A percentile compares a stretch with the other conserved stretches of the same genome.
phyloP scores from a whole-genome alignment of 1,284 basidiomycete genomes.

The Leccinum angustisporum region DNA sequence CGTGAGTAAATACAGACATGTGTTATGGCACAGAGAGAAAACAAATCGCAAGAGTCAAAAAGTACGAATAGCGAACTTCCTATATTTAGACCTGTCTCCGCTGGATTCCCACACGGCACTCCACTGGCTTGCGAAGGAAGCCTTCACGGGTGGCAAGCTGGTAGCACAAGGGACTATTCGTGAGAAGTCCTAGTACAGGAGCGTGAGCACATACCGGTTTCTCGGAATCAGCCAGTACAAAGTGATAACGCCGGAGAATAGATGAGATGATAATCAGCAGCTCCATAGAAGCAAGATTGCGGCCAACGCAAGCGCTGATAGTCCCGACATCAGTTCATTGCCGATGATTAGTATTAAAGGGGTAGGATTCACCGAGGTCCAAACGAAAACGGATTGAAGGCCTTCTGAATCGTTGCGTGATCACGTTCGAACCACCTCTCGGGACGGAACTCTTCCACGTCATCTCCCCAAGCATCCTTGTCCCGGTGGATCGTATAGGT shows the following conservation, averaged over 20 bases:
- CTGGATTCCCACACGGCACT: constrained; percentile 66
- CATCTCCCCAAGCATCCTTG: constrained; percentile 69
- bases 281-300: constrained; percentile 76
- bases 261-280: constrained; percentile 73
- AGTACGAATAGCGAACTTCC: not conserved
- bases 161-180: constrained; percentile 4
- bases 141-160: constrained; percentile 73
- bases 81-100: constrained; percentile 34
- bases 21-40: constrained; percentile 3
- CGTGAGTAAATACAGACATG: not conserved
- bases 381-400: constrained; percentile 76
- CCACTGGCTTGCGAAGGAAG: constrained; percentile 74
- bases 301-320: constrained; percentile 66
- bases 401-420: constrained; percentile 56
- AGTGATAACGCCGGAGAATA: constrained; percentile 70
- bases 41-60: not conserved
- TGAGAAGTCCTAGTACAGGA: constrained; percentile 7
- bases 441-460: constrained; percentile 73
- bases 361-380: constrained; percentile 51
- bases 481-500: constrained; percentile 81
- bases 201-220: constrained; percentile 47
- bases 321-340: not conserved
- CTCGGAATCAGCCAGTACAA: constrained; percentile 59
- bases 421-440: constrained; percentile 81
- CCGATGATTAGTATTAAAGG: not conserved